Percentiles rank a stretch among this genome's conserved stretches.
phyloP scores from a whole-genome alignment of 1,284 basidiomycete genomes.

The Termitomyces sp. region DNA sequence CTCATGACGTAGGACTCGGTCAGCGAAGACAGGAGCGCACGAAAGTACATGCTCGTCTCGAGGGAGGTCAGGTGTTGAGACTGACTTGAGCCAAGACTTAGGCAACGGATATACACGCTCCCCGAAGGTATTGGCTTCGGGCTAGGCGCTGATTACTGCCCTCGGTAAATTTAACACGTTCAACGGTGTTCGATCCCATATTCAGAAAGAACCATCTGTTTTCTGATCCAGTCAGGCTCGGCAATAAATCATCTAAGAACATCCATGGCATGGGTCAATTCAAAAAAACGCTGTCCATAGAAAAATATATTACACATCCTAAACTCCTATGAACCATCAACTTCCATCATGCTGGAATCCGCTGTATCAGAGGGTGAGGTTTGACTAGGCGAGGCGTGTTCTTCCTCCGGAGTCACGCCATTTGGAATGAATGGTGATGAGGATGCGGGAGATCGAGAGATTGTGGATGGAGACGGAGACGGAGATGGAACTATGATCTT shows the following conservation, averaged over 20 bases:
- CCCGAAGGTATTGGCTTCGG: neutral
- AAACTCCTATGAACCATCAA: neutral
- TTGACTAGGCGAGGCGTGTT: neutral
- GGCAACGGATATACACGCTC: neutral
- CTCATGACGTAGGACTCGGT: neutral
- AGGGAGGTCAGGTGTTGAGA: no score
- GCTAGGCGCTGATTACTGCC: neutral
- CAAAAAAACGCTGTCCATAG: neutral
- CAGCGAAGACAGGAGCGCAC: neutral
- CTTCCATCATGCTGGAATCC: slow-evolving; percentile 4
- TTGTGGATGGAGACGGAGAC: neutral
- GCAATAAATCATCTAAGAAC: neutral
- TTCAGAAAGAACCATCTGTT: neutral
- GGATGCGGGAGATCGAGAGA: slow-evolving; percentile 1
- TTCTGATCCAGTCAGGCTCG: neutral
- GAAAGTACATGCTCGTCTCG: neutral
- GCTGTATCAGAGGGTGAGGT: neutral
- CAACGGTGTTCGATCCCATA: neutral
- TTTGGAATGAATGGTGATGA: neutral
- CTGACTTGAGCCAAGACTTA: neutral
- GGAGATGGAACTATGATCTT: slow-evolving; percentile 6
- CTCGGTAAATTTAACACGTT: neutral
- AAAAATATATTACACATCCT: neutral
- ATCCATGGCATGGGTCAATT: neutral
- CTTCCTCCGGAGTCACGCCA: neutral